A percentile compares a stretch with the other conserved stretches of the same genome.
phyloP scores from a whole-genome alignment of 495 filamentous ascomycete genomes.

The Penicillium egyptiacum region DNA sequence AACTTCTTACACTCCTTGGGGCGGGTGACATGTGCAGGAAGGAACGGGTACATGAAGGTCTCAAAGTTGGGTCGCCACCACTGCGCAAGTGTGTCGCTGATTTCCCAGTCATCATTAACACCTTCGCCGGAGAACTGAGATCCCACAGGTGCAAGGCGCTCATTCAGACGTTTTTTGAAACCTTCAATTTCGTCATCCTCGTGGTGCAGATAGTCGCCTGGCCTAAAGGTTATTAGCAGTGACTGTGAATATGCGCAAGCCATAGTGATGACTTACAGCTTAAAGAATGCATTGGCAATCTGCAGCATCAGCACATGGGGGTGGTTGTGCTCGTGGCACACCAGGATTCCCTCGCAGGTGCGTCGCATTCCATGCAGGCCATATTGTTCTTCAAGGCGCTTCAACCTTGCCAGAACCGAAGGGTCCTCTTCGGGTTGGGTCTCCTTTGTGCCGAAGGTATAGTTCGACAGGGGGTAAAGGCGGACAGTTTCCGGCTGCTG shows the following conservation, averaged over 20 bases:
- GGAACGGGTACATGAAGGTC: constrained; percentile 99
- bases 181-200: constrained; percentile 90
- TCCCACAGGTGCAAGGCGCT: constrained; percentile 87
- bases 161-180: constrained; percentile 89
- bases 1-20: constrained; percentile 99
- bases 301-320: constrained; percentile 98
- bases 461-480: constrained; percentile 93
- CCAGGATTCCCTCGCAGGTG: constrained; percentile 92
- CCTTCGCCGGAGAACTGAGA: constrained; percentile 83
- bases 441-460: constrained; percentile 98
- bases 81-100: constrained; percentile 90
- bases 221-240: constrained; percentile 44
- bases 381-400: constrained; percentile 93
- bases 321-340: constrained; percentile 98
- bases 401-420: constrained; percentile 86
- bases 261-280: constrained; percentile 57
- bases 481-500: constrained; percentile 91
- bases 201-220: constrained; percentile 90
- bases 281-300: constrained; percentile 99
- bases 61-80: constrained; percentile 99
- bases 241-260: not conserved
- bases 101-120: constrained; percentile 86
- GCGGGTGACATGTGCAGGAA: constrained; percentile 89
- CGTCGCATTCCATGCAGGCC: constrained; percentile 88
- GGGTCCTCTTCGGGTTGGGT: constrained; percentile 97